These are phyloP conservation scores for Aspergillus panamensis DNA, from an alignment of 495 filamentous ascomycete species.

Conservation along the genomic window DNA sequence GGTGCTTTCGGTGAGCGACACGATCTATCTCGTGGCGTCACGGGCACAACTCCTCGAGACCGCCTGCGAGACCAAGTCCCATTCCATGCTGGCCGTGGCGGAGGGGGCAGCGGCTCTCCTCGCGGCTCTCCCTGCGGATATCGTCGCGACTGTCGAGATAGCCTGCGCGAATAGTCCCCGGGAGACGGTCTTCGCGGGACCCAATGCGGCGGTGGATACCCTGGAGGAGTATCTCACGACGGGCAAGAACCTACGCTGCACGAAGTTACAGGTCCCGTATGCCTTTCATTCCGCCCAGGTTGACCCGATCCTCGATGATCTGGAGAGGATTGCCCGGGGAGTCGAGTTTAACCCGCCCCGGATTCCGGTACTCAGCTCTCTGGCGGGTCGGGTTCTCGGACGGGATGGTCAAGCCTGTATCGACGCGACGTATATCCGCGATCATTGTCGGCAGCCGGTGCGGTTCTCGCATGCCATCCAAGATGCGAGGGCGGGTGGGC, in stretches of 20 bases:
- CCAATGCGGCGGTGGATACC: slow-evolving; percentile 30
- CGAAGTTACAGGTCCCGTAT: slow-evolving; percentile 45
- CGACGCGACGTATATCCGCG: slow-evolving; percentile 21
- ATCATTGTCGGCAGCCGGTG: slow-evolving; percentile 24
- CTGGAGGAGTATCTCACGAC: slow-evolving; percentile 6
- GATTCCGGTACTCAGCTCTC: slow-evolving; percentile 26
- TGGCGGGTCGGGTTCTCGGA: slow-evolving; percentile 15
- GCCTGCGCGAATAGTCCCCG: slow-evolving; percentile 61
- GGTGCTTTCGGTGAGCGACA: slow-evolving; percentile 70
- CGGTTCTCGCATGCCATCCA: slow-evolving; percentile 24
- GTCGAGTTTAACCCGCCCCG: slow-evolving; percentile 32
- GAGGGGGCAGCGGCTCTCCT: slow-evolving; percentile 20
- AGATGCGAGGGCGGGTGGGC: slow-evolving; percentile 12
- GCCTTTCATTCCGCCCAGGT: slow-evolving; percentile 54
- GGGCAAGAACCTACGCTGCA: slow-evolving; percentile 22
- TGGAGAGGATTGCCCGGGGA: slow-evolving; percentile 31
- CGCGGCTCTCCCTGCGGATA: slow-evolving; percentile 5
- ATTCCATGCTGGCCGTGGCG: slow-evolving; percentile 56
- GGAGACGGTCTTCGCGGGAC: slow-evolving; percentile 59
- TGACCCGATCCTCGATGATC: slow-evolving; percentile 46
- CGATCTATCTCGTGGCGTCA: slow-evolving; percentile 53
- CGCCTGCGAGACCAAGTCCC: slow-evolving; percentile 13
- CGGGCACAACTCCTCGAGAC: slow-evolving; percentile 22
- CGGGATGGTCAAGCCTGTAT: slow-evolving; percentile 10
- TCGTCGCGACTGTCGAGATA: slow-evolving; percentile 33